Evolutionary conservation across 2,329 filamentous ascomycete species (phyloP), one percentile per base, ranked within the genome.

Genomic region (Hypoxylon rubiginosum): DNA sequence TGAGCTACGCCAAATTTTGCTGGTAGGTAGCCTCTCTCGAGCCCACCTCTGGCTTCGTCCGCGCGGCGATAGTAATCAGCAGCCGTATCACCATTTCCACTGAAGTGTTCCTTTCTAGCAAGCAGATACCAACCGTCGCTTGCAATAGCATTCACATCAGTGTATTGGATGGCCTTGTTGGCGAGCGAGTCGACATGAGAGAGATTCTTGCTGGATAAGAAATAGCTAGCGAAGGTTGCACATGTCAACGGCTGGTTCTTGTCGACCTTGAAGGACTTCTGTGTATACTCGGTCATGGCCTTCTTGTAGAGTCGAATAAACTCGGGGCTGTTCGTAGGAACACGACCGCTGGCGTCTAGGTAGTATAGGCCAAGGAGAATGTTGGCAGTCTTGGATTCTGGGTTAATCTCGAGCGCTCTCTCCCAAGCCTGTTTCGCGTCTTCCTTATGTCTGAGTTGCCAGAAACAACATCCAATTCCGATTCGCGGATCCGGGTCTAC

Each of bases 91-190:
- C 88, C 80, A 62, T 97, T 90, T 45, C 91, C 91, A 62, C 89
- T 87, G 71, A 93, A 93, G 76, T 99, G 96, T 69, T 95, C 93
- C 77, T 97, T 97, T 66, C 94, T 87, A 28, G 94, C 96, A 43
- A 98, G 87, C 8, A 98, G 82, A 79, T 97, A 99, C 94, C 95
- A 98, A 36, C 96, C 97, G 77, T 99, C 97, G 80, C 95, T 97
- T 24, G 95, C 95, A 78, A 98, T 93, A 3, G 94, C 93, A 78
- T 97, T 97, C 72, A 98, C 93, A 76, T 99, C 96, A 2, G 96
- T 98, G 74, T 93, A 91, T 75, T 97, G 93, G 68, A 99, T 97
- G 6, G 96, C 94, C 78, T 96, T 96, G 77, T 94, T 92, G 7
- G 95, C 93, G 17, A 99, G 85, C 19, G 90, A 90, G 71, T 98